Percentiles rank a stretch among this genome's conserved stretches.
Evolutionary conservation across 345 rosid species (phyloP).

Genomic region (Eucalyptus sideroxylon): DNA sequence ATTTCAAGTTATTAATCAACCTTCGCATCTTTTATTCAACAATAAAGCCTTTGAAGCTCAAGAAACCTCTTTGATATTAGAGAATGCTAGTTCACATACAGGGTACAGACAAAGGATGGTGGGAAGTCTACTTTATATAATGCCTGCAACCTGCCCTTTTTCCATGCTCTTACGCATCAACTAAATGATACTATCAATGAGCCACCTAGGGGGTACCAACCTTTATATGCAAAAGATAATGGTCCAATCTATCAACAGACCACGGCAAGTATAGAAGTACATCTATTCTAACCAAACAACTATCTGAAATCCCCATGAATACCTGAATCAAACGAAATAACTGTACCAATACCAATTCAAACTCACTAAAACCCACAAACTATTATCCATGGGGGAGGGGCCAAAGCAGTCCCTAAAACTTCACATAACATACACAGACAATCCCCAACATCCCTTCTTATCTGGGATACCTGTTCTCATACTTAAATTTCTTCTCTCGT

Average conservation of each 20-base stretch:
- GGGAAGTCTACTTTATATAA: not conserved
- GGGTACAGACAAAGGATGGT: not conserved
- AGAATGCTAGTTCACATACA: not conserved
- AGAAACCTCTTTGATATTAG: not conserved
- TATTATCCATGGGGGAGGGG: not conserved
- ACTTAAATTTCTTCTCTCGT: not conserved
- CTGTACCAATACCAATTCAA: not conserved
- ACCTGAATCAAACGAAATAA: not conserved
- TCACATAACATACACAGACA: not conserved
- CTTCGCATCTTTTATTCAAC: not conserved
- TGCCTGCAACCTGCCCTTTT: not conserved
- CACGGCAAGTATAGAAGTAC: not conserved
- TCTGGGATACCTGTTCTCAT: not conserved
- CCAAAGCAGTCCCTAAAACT: not conserved
- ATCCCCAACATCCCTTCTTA: not conserved
- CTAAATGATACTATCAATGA: not conserved
- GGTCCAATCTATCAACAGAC: not conserved
- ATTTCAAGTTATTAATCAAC: not conserved
- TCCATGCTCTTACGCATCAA: not conserved
- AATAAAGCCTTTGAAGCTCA: not conserved
- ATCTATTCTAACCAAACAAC: not conserved
- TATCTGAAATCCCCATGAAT: not conserved
- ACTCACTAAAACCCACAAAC: not conserved
- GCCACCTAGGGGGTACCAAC: not conserved
- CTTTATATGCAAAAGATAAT: not conserved